These are phyloP conservation scores for Botrytis elliptica DNA, from an alignment of 2,329 filamentous ascomycete genomes.

Conservation along the genomic window DNA sequence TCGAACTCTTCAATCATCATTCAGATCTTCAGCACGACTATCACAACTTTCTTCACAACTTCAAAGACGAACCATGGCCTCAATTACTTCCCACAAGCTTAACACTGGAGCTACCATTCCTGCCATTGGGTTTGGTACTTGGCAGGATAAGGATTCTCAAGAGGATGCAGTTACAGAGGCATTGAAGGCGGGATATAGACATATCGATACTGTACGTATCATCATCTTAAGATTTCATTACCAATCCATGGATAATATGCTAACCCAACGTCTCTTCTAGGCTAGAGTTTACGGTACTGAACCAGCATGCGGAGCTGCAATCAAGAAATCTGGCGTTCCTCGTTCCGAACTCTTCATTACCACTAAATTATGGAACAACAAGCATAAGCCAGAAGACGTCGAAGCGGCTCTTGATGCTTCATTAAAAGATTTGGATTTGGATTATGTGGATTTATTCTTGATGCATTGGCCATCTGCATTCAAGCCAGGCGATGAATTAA, in stretches of 20 bases:
- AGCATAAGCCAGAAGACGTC: conserved; percentile 64
- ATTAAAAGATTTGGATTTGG: conserved; percentile 69
- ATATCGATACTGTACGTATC: conserved; percentile 45
- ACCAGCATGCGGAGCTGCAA: conserved; percentile 67
- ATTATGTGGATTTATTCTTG: conserved; percentile 79
- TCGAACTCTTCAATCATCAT: conserved; percentile 4
- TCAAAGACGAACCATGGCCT: conserved; percentile 25
- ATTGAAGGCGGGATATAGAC: conserved; percentile 50
- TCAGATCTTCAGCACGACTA: conserved; percentile 12
- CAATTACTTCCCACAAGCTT: conserved; percentile 38
- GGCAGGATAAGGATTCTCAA: conserved; percentile 46
- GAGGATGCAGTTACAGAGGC: conserved; percentile 41
- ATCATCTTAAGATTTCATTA: neutral
- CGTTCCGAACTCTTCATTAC: conserved; percentile 65
- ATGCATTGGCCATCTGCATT: conserved; percentile 83
- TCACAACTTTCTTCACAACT: conserved; percentile 25
- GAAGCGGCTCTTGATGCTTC: conserved; percentile 63
- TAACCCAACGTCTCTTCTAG: conserved; percentile 65
- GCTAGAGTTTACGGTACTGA: conserved; percentile 81
- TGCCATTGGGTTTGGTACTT: conserved; percentile 46
- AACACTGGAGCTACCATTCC: conserved; percentile 41
- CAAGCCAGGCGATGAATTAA: conserved; percentile 61
- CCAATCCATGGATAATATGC: neutral
- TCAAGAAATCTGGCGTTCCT: conserved; percentile 61
- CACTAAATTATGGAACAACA: conserved; percentile 71